A percentile compares a stretch with the other conserved stretches of the same genome.
Evolutionary conservation across 73 alveolate species (phyloP).

Genomic region (Paraurostyla sp.): DNA sequence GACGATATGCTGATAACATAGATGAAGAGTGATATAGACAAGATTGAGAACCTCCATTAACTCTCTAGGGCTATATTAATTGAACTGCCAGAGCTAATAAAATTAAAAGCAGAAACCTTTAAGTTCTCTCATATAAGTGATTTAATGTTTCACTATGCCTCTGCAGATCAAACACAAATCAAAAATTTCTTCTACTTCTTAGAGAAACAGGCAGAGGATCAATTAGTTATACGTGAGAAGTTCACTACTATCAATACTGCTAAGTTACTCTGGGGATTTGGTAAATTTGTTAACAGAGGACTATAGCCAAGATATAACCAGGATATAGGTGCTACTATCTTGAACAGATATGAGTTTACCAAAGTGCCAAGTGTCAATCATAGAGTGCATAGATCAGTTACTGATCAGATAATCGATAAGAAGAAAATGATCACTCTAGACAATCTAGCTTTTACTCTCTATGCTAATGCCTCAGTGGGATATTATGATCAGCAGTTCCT

Average conservation of each 20-base stretch:
- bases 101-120: not conserved
- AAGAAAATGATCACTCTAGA: slow-evolving; percentile 51
- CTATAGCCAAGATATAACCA: slow-evolving; percentile 2
- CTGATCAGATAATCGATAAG: not conserved
- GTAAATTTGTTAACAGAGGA: slow-evolving; percentile 27
- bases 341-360: slow-evolving; percentile 51
- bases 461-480: slow-evolving; percentile 64
- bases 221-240: slow-evolving; percentile 1
- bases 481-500: slow-evolving; percentile 56
- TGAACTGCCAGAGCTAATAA: slow-evolving; percentile 13
- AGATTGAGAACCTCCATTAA: slow-evolving; percentile 2
- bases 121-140: slow-evolving; percentile 11
- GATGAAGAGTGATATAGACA: not conserved
- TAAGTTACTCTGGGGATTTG: slow-evolving; percentile 43
- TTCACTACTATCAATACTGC: slow-evolving; percentile 17
- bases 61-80: not conserved
- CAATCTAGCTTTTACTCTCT: slow-evolving; percentile 41
- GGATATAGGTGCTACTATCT: not conserved
- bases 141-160: slow-evolving; percentile 24
- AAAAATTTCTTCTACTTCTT: slow-evolving; percentile 20
- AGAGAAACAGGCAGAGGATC: slow-evolving; percentile 35
- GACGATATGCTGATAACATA: too few relatives aligned
- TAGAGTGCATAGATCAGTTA: not conserved
- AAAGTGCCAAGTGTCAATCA: slow-evolving; percentile 40
- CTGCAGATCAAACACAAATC: not conserved